Evolutionary conservation across 352 stramenopile genomes (phyloP), one percentile per base, ranked within the genome.

Genomic region (Globisporangium uncinulatum): DNA sequence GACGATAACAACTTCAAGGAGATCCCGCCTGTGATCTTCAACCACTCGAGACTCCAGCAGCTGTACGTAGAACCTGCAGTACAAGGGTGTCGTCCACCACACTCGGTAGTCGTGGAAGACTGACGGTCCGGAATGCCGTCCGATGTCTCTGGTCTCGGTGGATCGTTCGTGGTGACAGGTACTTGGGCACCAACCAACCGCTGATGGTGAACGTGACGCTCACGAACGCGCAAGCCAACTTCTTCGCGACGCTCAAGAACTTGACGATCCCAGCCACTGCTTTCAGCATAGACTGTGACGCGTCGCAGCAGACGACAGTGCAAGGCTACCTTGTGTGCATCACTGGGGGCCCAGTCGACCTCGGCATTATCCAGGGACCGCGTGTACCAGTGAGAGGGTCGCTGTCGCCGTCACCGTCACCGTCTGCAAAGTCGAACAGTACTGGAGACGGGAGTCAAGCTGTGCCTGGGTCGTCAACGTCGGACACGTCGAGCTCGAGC

Each of bases 151-250:
- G 24, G 24, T 29, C 4, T 29, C 24, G 24, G 24, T 29, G 24
- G 24, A 29, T 29, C 24, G 24, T 4, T 29, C 24, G 24, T 29
- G 17, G 34, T 39, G 7, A 39, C 34, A 13, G 34, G 10, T 39
- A 13, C 34, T 13, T 39, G 34, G 7, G 6, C 34, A 39, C 34
- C 8, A 39, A n/a, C n/a, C 14, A 56, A 29, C 8, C 4, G 6
- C 20, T 37, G 4, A 14, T 61, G 47, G 19, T 3, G n/a, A 51
- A 52, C 24, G 32, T 57, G 7, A 21, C 32, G 31, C 50, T 62
- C 10, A 57, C 56, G 17, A 50, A 57, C n/a, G 21, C 31, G 4
- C 56, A 62, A 21, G 56, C 56, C 6, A 51, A 34, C 14, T 62
- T 62, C 19, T 6, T 62, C 8, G 4, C 15, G 48, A 56, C 20